phyloP scores from a whole-genome alignment of 441 rosid genomes.

The Francoa sonchifolia region DNA sequence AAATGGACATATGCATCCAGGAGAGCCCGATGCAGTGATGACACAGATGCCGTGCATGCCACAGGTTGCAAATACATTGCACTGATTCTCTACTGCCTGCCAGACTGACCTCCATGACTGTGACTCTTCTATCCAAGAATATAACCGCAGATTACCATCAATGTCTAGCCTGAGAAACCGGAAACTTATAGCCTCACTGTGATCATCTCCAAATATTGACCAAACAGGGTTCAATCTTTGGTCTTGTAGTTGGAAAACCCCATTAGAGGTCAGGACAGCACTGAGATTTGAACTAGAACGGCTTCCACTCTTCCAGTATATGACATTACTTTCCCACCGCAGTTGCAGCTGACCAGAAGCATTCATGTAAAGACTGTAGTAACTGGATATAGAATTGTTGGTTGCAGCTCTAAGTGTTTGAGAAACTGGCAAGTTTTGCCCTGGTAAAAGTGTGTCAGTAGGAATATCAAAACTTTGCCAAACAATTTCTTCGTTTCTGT shows the following conservation, averaged over 20 bases:
- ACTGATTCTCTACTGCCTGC: conserved; percentile 87
- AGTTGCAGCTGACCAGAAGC: conserved; percentile 46
- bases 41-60: conserved; percentile 49
- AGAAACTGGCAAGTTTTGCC: conserved; percentile 36
- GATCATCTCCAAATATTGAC: conserved; percentile 63
- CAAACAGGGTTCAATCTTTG: conserved; percentile 29
- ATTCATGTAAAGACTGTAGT: conserved; percentile 51
- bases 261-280: conserved; percentile 47
- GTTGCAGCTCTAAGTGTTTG: conserved; percentile 49
- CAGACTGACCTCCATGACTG: conserved; percentile 61
- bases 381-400: conserved; percentile 44
- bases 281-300: conserved; percentile 26
- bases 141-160: conserved; percentile 73
- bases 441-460: conserved; percentile 55
- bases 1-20: conserved; percentile 46
- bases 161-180: conserved; percentile 57
- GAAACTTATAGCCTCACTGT: conserved; percentile 39
- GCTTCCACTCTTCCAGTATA: conserved; percentile 44
- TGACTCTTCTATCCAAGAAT: conserved; percentile 45
- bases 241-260: conserved; percentile 39
- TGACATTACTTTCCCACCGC: conserved; percentile 53
- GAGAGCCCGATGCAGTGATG: conserved; percentile 32
- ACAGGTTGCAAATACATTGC: conserved; percentile 74
- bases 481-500: conserved; percentile 24
- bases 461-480: conserved; percentile 80